Conservation (phyloP, 164 flowering plant species). For the Santalum album region DNA sequence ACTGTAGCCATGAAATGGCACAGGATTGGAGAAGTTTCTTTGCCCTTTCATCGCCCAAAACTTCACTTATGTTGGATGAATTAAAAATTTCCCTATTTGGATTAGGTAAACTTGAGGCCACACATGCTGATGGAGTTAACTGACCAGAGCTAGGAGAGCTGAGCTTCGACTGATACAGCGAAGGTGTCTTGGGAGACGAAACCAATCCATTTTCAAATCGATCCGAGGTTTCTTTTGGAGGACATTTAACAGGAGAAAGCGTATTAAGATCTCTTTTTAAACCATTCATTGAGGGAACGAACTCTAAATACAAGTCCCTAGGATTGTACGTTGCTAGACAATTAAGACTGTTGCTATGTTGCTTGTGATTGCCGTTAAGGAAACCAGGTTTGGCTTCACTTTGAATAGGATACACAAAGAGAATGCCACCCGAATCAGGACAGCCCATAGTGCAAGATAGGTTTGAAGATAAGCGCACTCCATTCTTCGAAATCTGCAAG, state of each 20-base stretch:
- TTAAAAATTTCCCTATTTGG: slow-evolving; percentile 14
- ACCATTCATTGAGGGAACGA: slow-evolving; percentile 22
- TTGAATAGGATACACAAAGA: slow-evolving; percentile 50
- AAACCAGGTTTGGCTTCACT: slow-evolving; percentile 10
- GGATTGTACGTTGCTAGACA: slow-evolving; percentile 25
- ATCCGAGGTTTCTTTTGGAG: slow-evolving; percentile 13
- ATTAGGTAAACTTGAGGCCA: slow-evolving; percentile 13
- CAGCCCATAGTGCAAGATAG: slow-evolving; percentile 62
- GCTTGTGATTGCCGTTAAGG: slow-evolving; percentile 18
- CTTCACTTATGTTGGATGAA: slow-evolving; percentile 27
- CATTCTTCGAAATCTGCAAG: slow-evolving; percentile 59
- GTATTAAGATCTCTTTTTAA: slow-evolving; percentile 4
- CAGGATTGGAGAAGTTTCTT: slow-evolving; percentile 47
- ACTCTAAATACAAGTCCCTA: slow-evolving; percentile 49
- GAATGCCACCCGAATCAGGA: slow-evolving; percentile 48
- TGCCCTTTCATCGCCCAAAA: slow-evolving; percentile 39
- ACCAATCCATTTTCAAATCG: slow-evolving; percentile 19
- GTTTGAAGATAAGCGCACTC: slow-evolving; percentile 55
- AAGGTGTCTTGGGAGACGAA: slow-evolving; percentile 66
- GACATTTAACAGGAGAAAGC: slow-evolving; percentile 8
- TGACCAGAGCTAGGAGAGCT: slow-evolving; percentile 20
- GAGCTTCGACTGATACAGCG: slow-evolving; percentile 19
- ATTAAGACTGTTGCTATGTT: slow-evolving; percentile 7
- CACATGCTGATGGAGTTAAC: slow-evolving; percentile 15
- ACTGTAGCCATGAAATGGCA: slow-evolving; percentile 42